Evolutionary conservation across 768 basidiomycete species (phyloP).

Genomic region (Mycena haematopus): DNA sequence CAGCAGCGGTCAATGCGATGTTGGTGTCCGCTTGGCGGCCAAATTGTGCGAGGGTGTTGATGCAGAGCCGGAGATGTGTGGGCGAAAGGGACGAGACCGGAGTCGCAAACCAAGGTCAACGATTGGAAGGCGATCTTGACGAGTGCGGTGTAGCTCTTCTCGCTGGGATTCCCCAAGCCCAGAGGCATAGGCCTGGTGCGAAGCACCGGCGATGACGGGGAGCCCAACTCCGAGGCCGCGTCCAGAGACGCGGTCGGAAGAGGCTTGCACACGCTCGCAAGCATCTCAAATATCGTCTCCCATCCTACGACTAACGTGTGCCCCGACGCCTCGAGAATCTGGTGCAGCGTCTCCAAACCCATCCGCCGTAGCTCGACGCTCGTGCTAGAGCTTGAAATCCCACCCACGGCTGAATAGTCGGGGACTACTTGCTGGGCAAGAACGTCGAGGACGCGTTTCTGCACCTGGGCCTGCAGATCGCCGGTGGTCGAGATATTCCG

Average conservation of each 20-base stretch:
- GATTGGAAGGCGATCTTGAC: slow-evolving; percentile 96
- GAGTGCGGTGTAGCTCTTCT: slow-evolving; percentile 74
- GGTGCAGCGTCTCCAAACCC: slow-evolving; percentile 88
- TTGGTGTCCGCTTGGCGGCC: slow-evolving; percentile 95
- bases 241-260: slow-evolving; percentile 47
- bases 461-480: slow-evolving; percentile 72
- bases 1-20: slow-evolving; percentile 92
- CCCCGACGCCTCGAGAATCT: slow-evolving; percentile 89
- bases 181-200: slow-evolving; percentile 50
- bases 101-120: slow-evolving; percentile 92
- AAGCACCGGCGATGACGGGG: slow-evolving; percentile 47
- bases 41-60: slow-evolving; percentile 89
- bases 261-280: slow-evolving; percentile 85
- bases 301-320: slow-evolving; percentile 93
- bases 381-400: slow-evolving; percentile 43
- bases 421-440: slow-evolving; percentile 80
- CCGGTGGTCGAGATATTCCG: slow-evolving; percentile 67
- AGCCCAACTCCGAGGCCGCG: slow-evolving; percentile 45
- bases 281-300: slow-evolving; percentile 92
- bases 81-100: slow-evolving; percentile 81
- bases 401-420: slow-evolving; percentile 41
- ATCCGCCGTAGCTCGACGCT: slow-evolving; percentile 83
- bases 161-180: slow-evolving; percentile 62
- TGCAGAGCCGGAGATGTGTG: slow-evolving; percentile 85
- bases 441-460: slow-evolving; percentile 84